Evolutionary conservation across 2,329 filamentous ascomycete species (phyloP).

Genomic region (Sarocladiaceae sp.): DNA sequence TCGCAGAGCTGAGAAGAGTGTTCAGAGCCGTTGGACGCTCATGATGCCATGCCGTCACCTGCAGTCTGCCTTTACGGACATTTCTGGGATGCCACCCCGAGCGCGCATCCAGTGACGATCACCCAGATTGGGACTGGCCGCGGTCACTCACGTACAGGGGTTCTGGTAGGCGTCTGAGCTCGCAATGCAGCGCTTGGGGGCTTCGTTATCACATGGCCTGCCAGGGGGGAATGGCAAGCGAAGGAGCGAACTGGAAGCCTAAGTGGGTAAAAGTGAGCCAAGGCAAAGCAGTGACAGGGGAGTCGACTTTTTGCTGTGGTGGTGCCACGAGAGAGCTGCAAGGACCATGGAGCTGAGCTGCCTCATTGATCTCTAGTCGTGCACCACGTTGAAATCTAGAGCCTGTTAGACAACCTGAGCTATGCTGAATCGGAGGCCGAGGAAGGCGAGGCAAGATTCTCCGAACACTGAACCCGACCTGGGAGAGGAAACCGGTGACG

Average conservation of each 20-base stretch:
- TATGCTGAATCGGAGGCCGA: neutral
- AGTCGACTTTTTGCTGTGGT: too few relatives aligned
- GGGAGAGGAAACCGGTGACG: too few relatives aligned
- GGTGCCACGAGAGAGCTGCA: too few relatives aligned
- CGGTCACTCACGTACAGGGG: neutral
- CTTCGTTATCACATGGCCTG: constrained; percentile 4
- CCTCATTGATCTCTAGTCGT: constrained; percentile 4
- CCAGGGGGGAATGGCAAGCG: neutral
- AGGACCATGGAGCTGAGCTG: too few relatives aligned
- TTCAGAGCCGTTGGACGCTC: too few relatives aligned
- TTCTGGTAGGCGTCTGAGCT: neutral
- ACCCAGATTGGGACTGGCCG: too few relatives aligned
- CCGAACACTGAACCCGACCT: too few relatives aligned
- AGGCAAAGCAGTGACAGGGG: neutral
- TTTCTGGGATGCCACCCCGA: neutral
- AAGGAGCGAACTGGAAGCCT: neutral
- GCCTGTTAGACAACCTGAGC: neutral
- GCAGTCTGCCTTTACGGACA: too few relatives aligned
- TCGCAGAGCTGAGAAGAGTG: too few relatives aligned
- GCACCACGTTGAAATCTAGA: constrained; percentile 1
- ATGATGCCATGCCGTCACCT: too few relatives aligned
- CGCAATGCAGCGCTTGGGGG: neutral
- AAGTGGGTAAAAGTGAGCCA: neutral
- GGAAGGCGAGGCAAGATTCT: too few relatives aligned
- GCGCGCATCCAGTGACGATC: neutral